These are phyloP conservation scores for Trypanosoma platydactyli DNA, from an alignment of 208 protist genomes.

Conservation along the genomic window DNA sequence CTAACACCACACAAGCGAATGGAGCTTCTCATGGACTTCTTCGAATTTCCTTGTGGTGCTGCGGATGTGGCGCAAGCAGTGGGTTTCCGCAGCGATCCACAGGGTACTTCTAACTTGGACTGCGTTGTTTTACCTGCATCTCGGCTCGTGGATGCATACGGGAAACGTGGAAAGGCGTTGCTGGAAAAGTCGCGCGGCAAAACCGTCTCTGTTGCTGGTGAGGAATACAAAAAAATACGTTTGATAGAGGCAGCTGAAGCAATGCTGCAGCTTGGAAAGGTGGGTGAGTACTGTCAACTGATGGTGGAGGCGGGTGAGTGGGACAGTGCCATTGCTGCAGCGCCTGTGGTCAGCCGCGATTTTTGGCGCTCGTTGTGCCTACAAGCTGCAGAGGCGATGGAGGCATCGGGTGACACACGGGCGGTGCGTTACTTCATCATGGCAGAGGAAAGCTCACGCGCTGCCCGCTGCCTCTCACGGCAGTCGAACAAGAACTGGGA, in stretches of 20 bases:
- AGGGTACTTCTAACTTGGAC: conserved; percentile 30
- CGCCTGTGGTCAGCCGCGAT: conserved; percentile 80
- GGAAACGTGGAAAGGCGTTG: conserved; percentile 45
- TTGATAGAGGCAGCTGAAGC: conserved; percentile 74
- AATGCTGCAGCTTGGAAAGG: conserved; percentile 69
- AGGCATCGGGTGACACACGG: conserved; percentile 51
- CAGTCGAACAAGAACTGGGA: conserved; percentile 51
- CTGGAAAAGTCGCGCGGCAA: conserved; percentile 73
- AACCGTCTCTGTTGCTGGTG: conserved; percentile 50
- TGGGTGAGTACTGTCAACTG: conserved; percentile 79
- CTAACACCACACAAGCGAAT: conserved; percentile 57
- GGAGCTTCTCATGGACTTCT: conserved; percentile 63
- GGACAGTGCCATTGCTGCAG: conserved; percentile 86
- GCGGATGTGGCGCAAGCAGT: conserved; percentile 60
- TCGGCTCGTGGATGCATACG: conserved; percentile 47
- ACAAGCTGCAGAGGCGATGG: conserved; percentile 70
- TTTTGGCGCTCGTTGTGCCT: conserved; percentile 85
- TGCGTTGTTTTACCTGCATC: conserved; percentile 49
- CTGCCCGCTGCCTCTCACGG: conserved; percentile 55
- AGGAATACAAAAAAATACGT: conserved; percentile 53
- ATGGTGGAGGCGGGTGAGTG: conserved; percentile 87
- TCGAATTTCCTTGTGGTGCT: conserved; percentile 77
- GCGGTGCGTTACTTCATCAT: conserved; percentile 82
- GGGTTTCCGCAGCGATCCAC: conserved; percentile 13
- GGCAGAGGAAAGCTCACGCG: conserved; percentile 65